Evolutionary conservation across 768 basidiomycete genomes (phyloP), one percentile per base, ranked within the genome.

Genomic region (Mycena kentingensis): DNA sequence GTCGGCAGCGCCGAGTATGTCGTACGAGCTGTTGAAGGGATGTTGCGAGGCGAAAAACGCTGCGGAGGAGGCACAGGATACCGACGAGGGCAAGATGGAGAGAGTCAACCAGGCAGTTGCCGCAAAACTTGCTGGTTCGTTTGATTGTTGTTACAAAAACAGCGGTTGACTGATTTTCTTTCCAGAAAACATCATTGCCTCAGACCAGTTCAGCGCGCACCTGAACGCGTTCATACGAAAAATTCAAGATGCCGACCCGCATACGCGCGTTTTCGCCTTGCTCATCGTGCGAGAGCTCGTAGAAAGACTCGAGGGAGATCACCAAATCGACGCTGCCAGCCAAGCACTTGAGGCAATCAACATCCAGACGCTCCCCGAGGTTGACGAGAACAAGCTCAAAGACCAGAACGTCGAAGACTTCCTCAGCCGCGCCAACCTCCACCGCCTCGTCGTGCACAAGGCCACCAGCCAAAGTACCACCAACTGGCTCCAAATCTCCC

Each of bases 271-370:
- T 2, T 67, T 93, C 39, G 79, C 80, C 0, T 82, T 83, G 62
- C 71, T 93, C 10, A 70, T 90, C 46, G 68, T 80, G n/a, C 77
- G 82, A n/a, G 77, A 80, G 0, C 65, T 94, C 47, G 65, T 93
- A 27, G 66, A 67, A 27, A 76, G 76, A 22, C 58, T 84, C 0
- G 77, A 82, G 4, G 84, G 84, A 13, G 78, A 81, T 34, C 78
- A 78, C 45, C 84, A 84, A 57, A 65, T 90, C 28, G 72, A 78
- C 7, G 70, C 81, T 1, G 86, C 83, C 1, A 67, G 72, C 25
- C 69, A 71, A 41, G 58, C 83, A 3, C 55, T 90, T 28, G 64
- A 70, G 15, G 67, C 72, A 0, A 77, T 88, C 67, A 68, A 69
- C 10, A 46, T 82, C 8, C 66, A 77, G 2, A 72, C 72, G 13